Evolutionary conservation across 139 green algal species (phyloP).

Genomic region (Astrephomene gubernaculifera): DNA sequence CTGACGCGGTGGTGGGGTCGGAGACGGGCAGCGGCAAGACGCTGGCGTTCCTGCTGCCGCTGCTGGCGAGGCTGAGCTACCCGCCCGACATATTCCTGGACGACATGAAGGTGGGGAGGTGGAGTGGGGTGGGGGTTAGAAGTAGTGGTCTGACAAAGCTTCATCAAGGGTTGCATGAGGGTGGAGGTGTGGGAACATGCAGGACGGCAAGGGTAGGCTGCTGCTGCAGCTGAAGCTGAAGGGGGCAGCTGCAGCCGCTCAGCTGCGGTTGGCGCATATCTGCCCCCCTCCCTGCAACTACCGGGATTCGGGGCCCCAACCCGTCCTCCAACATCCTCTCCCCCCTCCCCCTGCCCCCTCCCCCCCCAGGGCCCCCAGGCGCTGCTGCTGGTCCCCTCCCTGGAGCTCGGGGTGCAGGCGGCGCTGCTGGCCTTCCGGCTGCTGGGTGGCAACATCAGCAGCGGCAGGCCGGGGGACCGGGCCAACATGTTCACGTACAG

Average conservation of each 20-base stretch:
- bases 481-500: constrained; percentile 90
- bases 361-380: constrained; percentile 64
- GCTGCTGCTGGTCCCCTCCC: constrained; percentile 86
- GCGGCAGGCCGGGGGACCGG: constrained; percentile 69
- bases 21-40: constrained; percentile 89
- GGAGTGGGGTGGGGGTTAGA: no score
- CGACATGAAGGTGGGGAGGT: constrained; percentile 66
- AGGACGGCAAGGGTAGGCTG: no score
- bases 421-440: constrained; percentile 83
- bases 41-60: constrained; percentile 80
- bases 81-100: constrained; percentile 78
- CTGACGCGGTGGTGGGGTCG: constrained; percentile 74
- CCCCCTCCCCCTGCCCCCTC: neutral
- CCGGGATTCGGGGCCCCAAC: no score
- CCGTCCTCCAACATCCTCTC: no score
- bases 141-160: no score
- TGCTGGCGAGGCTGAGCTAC: constrained; percentile 75
- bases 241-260: no score
- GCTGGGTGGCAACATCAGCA: constrained; percentile 79
- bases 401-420: constrained; percentile 92
- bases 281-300: no score
- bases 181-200: no score
- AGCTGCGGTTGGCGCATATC: no score
- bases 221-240: no score
- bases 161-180: no score